Evolutionary conservation across 1,284 basidiomycete species (phyloP).

Genomic region (Irpex rosettiformis): DNA sequence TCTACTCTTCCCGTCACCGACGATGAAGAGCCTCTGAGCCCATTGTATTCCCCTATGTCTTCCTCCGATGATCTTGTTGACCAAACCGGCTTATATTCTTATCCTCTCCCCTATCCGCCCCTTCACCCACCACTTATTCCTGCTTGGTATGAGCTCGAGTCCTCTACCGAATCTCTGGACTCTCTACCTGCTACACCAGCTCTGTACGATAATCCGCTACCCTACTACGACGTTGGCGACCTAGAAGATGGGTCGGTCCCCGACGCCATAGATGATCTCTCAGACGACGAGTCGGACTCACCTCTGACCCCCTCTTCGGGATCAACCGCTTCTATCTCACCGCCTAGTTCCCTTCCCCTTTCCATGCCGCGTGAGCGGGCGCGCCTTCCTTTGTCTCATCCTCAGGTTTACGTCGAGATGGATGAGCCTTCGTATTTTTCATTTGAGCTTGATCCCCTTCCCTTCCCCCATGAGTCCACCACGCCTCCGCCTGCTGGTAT

Average conservation of each 20-base stretch:
- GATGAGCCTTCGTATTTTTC: constrained; percentile 57
- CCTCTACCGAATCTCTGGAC: constrained; percentile 33
- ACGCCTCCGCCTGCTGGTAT: constrained; percentile 39
- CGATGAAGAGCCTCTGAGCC: constrained; percentile 48
- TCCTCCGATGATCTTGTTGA: constrained; percentile 67
- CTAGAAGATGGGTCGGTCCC: constrained; percentile 65
- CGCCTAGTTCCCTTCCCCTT: constrained; percentile 42
- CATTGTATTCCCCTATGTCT: constrained; percentile 61
- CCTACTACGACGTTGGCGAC: constrained; percentile 59
- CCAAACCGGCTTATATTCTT: constrained; percentile 46
- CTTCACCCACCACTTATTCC: constrained; percentile 52
- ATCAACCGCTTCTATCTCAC: constrained; percentile 36
- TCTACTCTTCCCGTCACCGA: constrained; percentile 44
- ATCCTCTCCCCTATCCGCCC: constrained; percentile 63
- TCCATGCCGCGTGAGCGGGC: constrained; percentile 49
- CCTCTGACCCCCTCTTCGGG: constrained; percentile 49
- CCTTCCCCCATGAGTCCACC: constrained; percentile 50
- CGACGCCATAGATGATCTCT: constrained; percentile 77
- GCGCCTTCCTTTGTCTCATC: constrained; percentile 35
- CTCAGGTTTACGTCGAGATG: constrained; percentile 59
- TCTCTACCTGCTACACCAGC: constrained; percentile 31
- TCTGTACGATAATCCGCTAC: constrained; percentile 53
- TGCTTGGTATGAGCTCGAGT: constrained; percentile 41
- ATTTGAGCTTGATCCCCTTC: constrained; percentile 65
- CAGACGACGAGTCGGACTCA: constrained; percentile 77